Evolutionary conservation across 2,329 filamentous ascomycete species (phyloP).

Genomic region (Grosmannia clavigera): DNA sequence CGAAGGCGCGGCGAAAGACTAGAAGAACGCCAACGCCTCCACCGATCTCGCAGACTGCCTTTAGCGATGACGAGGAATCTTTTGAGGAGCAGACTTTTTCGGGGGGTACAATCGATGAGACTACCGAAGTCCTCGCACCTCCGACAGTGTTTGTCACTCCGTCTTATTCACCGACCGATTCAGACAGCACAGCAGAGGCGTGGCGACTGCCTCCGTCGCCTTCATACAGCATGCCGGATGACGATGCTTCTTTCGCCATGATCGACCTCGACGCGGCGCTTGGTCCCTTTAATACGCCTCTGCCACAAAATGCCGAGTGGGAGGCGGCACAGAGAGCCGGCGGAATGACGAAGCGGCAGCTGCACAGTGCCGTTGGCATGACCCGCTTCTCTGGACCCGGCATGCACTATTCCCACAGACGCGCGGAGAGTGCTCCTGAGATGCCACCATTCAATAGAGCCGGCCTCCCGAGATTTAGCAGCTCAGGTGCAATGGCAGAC

Average conservation of each 20-base stretch:
- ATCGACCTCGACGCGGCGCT: slow-evolving; percentile 92
- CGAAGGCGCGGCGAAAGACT: slow-evolving; percentile 36
- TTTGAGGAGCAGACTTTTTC: slow-evolving; percentile 15
- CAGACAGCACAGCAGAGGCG: slow-evolving; percentile 9
- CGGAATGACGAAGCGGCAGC: slow-evolving; percentile 47
- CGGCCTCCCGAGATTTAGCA: slow-evolving; percentile 49
- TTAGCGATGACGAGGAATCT: slow-evolving; percentile 18
- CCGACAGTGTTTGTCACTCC: slow-evolving; percentile 29
- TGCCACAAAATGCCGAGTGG: slow-evolving; percentile 50
- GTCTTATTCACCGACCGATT: slow-evolving; percentile 19
- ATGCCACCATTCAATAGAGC: slow-evolving; percentile 61
- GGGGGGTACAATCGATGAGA: slow-evolving; percentile 17
- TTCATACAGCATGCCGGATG: slow-evolving; percentile 26
- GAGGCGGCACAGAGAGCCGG: slow-evolving; percentile 51
- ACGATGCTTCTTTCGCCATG: slow-evolving; percentile 62
- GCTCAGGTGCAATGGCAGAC: slow-evolving; percentile 67
- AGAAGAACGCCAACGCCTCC: slow-evolving; percentile 36
- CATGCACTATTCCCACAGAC: slow-evolving; percentile 61
- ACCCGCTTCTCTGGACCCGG: slow-evolving; percentile 56
- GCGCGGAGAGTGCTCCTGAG: slow-evolving; percentile 70
- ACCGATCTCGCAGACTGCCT: slow-evolving; percentile 17
- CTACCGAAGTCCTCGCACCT: not conserved
- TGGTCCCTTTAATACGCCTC: slow-evolving; percentile 79
- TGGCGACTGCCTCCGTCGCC: slow-evolving; percentile 25
- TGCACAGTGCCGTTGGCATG: slow-evolving; percentile 67